Evolutionary conservation across 345 rosid species (phyloP).

Genomic region (Aquilaria yunnanensis): DNA sequence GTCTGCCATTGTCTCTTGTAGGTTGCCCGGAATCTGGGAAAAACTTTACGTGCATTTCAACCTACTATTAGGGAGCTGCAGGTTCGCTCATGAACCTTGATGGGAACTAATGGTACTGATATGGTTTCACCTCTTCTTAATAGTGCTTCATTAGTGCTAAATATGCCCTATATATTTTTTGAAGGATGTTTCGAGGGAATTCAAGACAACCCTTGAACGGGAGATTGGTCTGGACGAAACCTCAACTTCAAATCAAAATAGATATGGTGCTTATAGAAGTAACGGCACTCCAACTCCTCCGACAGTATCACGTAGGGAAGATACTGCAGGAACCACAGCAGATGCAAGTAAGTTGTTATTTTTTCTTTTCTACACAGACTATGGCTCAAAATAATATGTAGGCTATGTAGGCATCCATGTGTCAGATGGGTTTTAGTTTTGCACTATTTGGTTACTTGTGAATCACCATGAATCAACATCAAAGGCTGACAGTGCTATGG

Average conservation of each 20-base stretch:
- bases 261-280: slow-evolving; percentile 34
- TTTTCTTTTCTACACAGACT: background rate
- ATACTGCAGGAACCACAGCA: slow-evolving; percentile 24
- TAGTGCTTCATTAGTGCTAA: slow-evolving; percentile 5
- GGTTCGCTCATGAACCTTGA: slow-evolving; percentile 29
- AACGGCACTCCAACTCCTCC: slow-evolving; percentile 34
- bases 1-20: slow-evolving; percentile 18
- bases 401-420: no score
- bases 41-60: slow-evolving; percentile 85
- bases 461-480: no score
- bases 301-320: slow-evolving; percentile 23
- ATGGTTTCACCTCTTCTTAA: background rate
- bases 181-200: slow-evolving; percentile 93
- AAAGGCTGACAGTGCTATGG: no score
- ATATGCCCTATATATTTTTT: slow-evolving; percentile 7
- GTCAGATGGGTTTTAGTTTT: no score
- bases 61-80: slow-evolving; percentile 96
- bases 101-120: background rate
- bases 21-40: slow-evolving; percentile 93
- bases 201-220: slow-evolving; percentile 87
- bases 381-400: no score
- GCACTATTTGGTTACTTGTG: no score
- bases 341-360: slow-evolving; percentile 50
- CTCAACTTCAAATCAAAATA: slow-evolving; percentile 28
- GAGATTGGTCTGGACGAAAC: slow-evolving; percentile 84